These are phyloP conservation scores for Xerocomus brunneocitrinus DNA, from an alignment of 768 basidiomycete species.

Conservation along the genomic window DNA sequence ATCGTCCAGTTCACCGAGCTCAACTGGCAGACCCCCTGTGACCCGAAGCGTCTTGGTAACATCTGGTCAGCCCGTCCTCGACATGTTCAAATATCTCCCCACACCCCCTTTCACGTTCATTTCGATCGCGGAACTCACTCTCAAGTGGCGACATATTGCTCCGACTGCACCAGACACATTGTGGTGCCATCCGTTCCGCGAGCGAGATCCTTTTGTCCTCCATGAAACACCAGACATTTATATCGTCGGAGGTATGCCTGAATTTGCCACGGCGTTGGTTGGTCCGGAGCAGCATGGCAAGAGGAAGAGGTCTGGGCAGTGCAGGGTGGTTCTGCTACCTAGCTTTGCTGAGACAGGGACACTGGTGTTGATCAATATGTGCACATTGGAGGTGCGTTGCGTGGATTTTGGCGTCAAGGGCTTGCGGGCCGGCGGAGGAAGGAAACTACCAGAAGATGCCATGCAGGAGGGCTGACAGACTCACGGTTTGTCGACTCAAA, in stretches of 20 bases:
- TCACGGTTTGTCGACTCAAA: too few relatives aligned
- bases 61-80: slow-evolving; percentile 90
- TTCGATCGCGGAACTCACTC: slow-evolving; percentile 68
- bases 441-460: slow-evolving; percentile 2
- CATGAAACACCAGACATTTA: slow-evolving; percentile 85
- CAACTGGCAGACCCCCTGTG: slow-evolving; percentile 19
- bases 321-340: slow-evolving; percentile 78
- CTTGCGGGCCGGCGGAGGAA: slow-evolving; percentile 15
- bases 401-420: slow-evolving; percentile 50
- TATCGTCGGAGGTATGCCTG: slow-evolving; percentile 85
- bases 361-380: slow-evolving; percentile 75
- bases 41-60: slow-evolving; percentile 70
- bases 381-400: slow-evolving; percentile 66
- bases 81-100: slow-evolving; percentile 90
- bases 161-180: slow-evolving; percentile 98
- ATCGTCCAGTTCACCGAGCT: slow-evolving; percentile 1
- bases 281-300: slow-evolving; percentile 31
- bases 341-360: slow-evolving; percentile 73
- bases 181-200: slow-evolving; percentile 94
- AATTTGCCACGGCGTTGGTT: slow-evolving; percentile 72
- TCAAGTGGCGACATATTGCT: slow-evolving; percentile 95
- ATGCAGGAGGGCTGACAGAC: slow-evolving; percentile 25
- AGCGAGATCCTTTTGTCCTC: slow-evolving; percentile 86
- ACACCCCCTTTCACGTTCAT: slow-evolving; percentile 68
- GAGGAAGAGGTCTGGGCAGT: slow-evolving; percentile 34